Conservation (phyloP, 257 asterid species). For the Penstemon barbatus region DNA sequence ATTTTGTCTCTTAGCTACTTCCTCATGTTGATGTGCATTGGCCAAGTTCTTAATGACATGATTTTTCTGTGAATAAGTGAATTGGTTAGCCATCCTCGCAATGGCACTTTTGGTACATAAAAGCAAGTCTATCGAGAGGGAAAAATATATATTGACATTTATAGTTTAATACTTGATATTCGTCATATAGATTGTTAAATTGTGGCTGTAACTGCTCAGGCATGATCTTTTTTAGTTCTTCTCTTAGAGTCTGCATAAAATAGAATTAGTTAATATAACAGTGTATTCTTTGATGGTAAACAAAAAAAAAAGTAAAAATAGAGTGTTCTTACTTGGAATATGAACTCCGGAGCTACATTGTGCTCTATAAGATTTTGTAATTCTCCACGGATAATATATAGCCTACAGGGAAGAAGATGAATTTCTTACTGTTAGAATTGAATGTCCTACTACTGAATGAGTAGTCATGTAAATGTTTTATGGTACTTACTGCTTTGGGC, state of each 20-base stretch:
- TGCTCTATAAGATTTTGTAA: conserved; percentile 82
- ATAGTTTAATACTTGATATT: conserved; percentile 50
- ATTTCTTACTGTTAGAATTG: conserved; percentile 22
- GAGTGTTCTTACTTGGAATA: conserved; percentile 55
- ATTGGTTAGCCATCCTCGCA: conserved; percentile 19
- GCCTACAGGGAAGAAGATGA: conserved; percentile 42
- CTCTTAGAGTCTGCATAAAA: conserved; percentile 54
- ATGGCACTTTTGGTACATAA: not conserved
- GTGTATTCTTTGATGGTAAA: conserved; percentile 15
- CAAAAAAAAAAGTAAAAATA: not conserved
- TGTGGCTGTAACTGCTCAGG: conserved; percentile 52
- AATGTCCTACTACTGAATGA: conserved; percentile 4
- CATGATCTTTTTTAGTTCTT: conserved; percentile 63
- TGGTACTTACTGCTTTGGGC: conserved; percentile 75
- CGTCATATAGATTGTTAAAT: conserved; percentile 48
- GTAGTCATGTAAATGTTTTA: not conserved
- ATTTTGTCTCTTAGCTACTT: conserved; percentile 37
- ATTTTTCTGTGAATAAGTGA: conserved; percentile 42
- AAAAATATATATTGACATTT: not conserved
- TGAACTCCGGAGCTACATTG: conserved; percentile 73
- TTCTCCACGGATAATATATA: conserved; percentile 67
- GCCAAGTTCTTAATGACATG: conserved; percentile 30
- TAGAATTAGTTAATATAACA: conserved; percentile 21
- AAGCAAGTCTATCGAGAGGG: not conserved
- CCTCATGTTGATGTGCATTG: conserved; percentile 36